phyloP scores from a whole-genome alignment of 2,329 filamentous ascomycete genomes.

The Raffaelea deltoideospora region DNA sequence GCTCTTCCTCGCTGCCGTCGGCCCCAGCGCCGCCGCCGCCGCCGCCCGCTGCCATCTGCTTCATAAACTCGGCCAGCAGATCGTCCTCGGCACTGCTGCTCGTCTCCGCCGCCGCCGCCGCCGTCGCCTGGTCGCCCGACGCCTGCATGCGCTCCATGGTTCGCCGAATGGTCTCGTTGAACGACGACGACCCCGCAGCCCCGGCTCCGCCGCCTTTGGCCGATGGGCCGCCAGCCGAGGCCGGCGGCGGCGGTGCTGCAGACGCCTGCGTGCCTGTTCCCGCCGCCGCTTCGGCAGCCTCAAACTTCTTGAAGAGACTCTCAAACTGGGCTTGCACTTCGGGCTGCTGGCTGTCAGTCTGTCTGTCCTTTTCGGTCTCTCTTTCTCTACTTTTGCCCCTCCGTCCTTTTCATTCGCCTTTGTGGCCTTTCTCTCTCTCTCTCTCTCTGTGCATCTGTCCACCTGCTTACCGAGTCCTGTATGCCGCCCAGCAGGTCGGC shows the following conservation, averaged over 20 bases:
- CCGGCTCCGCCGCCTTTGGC: slow-evolving; percentile 19
- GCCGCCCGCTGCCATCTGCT: slow-evolving; percentile 69
- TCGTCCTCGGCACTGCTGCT: slow-evolving; percentile 53
- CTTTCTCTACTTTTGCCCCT: neutral
- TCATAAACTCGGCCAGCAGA: slow-evolving; percentile 81
- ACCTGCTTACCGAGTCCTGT: slow-evolving; percentile 36
- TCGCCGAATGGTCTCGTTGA: slow-evolving; percentile 81
- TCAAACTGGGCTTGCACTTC: slow-evolving; percentile 72
- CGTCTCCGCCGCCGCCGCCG: slow-evolving; percentile 50
- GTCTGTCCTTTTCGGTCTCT: neutral
- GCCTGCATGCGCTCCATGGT: slow-evolving; percentile 95
- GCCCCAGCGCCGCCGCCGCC: slow-evolving; percentile 36
- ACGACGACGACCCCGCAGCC: slow-evolving; percentile 33
- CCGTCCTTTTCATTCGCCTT: neutral
- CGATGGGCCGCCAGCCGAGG: slow-evolving; percentile 9
- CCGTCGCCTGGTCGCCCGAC: slow-evolving; percentile 73
- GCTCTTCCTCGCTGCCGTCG: slow-evolving; percentile 58
- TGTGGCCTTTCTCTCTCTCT: too few species aligned
- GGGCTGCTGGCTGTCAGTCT: slow-evolving; percentile 23
- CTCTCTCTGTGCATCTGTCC: too few species aligned
- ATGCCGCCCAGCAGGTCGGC: slow-evolving; percentile 62
- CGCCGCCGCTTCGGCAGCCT: slow-evolving; percentile 13
- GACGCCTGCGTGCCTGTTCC: slow-evolving; percentile 6
- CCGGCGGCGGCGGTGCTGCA: slow-evolving; percentile 4
- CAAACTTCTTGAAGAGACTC: slow-evolving; percentile 58